Conservation (phyloP, 2,329 filamentous ascomycete species). For the Stachybotrys echinatus region DNA sequence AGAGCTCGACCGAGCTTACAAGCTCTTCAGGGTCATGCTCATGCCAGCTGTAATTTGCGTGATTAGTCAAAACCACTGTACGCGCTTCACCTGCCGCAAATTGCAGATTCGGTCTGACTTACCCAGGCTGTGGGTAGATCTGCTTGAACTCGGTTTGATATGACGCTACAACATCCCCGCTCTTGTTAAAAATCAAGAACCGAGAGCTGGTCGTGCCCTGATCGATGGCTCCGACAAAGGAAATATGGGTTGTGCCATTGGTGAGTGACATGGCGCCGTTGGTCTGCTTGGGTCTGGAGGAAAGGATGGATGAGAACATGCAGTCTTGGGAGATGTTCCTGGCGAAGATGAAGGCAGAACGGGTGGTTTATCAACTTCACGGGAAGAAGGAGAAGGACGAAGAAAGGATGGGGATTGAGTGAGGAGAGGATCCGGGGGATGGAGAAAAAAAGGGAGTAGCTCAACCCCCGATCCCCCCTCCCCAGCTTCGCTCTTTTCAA, state of each 20-base stretch:
- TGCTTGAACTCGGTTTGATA: constrained; percentile 75
- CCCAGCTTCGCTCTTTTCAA: neutral
- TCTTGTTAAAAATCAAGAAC: constrained; percentile 71
- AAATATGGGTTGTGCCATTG: constrained; percentile 14
- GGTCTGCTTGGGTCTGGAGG: constrained; percentile 11
- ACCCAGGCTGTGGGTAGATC: constrained; percentile 71
- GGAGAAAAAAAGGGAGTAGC: neutral
- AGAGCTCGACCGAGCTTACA: constrained; percentile 64
- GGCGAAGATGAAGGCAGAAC: neutral
- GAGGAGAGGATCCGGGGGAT: neutral
- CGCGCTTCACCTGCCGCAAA: no score
- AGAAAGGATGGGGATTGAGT: neutral
- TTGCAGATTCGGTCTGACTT: constrained; percentile 18
- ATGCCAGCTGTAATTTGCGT: constrained; percentile 58
- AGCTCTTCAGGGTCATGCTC: constrained; percentile 78
- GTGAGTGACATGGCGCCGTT: constrained; percentile 24
- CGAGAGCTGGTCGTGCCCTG: constrained; percentile 75
- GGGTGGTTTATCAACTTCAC: neutral
- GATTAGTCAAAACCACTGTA: neutral
- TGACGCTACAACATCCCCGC: constrained; percentile 63
- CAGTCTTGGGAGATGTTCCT: constrained; percentile 7
- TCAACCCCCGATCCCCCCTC: neutral
- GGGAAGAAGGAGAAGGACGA: constrained; percentile 2
- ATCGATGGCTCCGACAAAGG: constrained; percentile 72
- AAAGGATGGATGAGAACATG: constrained; percentile 17